Evolutionary conservation across 768 basidiomycete species (phyloP), one percentile per base, ranked within the genome.

Genomic region (Trichaptum fuscoviolaceum): DNA sequence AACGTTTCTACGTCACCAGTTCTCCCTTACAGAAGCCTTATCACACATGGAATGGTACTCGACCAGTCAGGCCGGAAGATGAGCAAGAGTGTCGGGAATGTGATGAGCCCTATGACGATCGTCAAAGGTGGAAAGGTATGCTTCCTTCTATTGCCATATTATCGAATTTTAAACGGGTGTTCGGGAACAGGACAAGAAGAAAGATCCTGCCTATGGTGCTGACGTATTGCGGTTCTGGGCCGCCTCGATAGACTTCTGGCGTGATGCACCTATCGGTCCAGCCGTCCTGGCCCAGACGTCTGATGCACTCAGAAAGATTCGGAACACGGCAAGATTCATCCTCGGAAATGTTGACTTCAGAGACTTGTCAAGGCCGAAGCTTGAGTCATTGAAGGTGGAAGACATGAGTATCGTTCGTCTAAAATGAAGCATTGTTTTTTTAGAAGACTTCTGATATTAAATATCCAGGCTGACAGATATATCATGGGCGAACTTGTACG

Each of bases 31-130:
- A 82, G 82, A 52, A 81, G 87, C 5, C 77, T 99, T 67, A 89
- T 99, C 69, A 99, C 96, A 0, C 96, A 99, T 74, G 97, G 96
- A 0, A 96, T 99, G 88, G 93, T 97, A 4, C 84, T 98, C 6
- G 97, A 99, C 71, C 87, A 93, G 73, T 77, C 83, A 15, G 95
- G 95, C 2, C 89, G 79, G 95, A 87, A 94, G 79, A 99, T 99
- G 96, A 98, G 96, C 85, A 99, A 99, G 80, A 95, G 92, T 0
- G 75, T 92, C 9, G 96, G 96, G 0, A 99, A 99, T 72, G 88
- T 97, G 26, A 76, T 96, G 62, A 93, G 89, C 71, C 96, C 96
- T 0, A 78, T 92, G 80, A 85, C 85, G 0, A 81, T 99, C 66
- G 85, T 97, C 27, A 74, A 87, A 66, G 96, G 95, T 24, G 90